Base-by-base conservation (phyloP, 1,284 basidiomycete species). In the Trametes sp. region DNA sequence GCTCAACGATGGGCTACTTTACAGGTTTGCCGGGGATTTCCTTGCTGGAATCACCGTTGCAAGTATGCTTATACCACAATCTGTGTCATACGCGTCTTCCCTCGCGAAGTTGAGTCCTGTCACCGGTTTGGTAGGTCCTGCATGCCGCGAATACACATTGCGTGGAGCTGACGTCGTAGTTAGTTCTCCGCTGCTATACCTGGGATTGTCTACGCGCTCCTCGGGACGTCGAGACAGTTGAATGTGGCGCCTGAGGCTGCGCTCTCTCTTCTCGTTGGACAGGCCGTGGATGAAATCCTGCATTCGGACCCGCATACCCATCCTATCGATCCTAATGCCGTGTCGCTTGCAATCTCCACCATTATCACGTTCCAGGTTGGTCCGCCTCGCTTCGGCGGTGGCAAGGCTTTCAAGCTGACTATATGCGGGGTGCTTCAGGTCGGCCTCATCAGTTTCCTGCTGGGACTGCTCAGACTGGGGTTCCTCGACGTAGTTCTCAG, bases 401-500 rank as follows among this genome's bases (percentile, higher is more conserved):
- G 8, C 4, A 11, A n/a, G 9, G 2, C 14, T 24, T 19, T 13
- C 11, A 8, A 21, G 19, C 36, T 54, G 33, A 57, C 2, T 45
- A 31, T 51, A 58, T 24, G 14, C 44, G 24, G 57, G 29, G 36
- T 13, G 6, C 8, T 4, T 2, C 60, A 95, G 89, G 90, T 89
- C 62, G 95, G 95, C n/a, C 70, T 96, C 29, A 92, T 98, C 69
- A 92, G 94, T 1, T 94, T 94, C 68, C 74, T 92, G 11, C 83
- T 98, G 35, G 96, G 96, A 7, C 85, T 98, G 64, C 89, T 97
- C 72, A 85, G 95, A 21, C 82, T 98, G 0, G 96, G 96, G 1
- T 98, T 98, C 77, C 87, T 98, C 55, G 96, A 98, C 75, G 96
- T 98, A 19, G 92, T 98, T 3, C 84, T 98, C n/a, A 94, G 92